Evolutionary conservation across 2,329 filamentous ascomycete species (phyloP).

Genomic region (Proliferodiscus dingleyae): DNA sequence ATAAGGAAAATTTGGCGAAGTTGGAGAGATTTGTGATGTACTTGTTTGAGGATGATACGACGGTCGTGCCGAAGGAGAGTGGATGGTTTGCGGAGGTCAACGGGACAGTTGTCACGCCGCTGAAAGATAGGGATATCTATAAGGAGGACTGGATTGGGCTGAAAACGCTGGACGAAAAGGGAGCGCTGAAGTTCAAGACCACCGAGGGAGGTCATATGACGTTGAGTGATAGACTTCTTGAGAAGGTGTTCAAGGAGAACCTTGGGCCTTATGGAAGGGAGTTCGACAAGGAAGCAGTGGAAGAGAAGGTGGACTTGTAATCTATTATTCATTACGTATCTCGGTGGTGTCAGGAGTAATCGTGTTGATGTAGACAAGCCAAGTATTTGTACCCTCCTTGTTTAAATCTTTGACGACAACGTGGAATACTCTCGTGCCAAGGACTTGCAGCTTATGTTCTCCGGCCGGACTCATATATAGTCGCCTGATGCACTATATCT

Average conservation of each 20-base stretch:
- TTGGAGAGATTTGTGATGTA: slow-evolving; percentile 83
- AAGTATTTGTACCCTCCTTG: too few species aligned
- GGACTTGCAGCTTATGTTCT: too few species aligned
- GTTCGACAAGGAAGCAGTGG: slow-evolving; percentile 14
- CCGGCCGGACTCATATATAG: too few species aligned
- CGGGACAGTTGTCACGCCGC: slow-evolving; percentile 57
- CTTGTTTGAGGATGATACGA: slow-evolving; percentile 80
- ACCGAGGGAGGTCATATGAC: slow-evolving; percentile 80
- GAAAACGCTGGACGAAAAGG: slow-evolving; percentile 71
- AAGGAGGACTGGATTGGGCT: slow-evolving; percentile 92
- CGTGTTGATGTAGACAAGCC: too few species aligned
- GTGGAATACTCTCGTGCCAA: too few species aligned
- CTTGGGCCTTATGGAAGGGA: slow-evolving; percentile 34
- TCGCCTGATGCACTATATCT: too few species aligned
- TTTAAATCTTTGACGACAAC: too few species aligned
- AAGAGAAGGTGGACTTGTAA: slow-evolving; percentile 21
- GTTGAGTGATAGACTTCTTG: slow-evolving; percentile 61
- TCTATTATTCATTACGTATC: neutral
- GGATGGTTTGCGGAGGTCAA: slow-evolving; percentile 89
- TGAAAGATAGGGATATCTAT: slow-evolving; percentile 71
- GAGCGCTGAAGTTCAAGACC: slow-evolving; percentile 69
- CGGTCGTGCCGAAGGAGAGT: slow-evolving; percentile 84
- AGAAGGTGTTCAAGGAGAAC: slow-evolving; percentile 35
- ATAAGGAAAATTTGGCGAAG: slow-evolving; percentile 63
- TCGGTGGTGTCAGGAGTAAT: neutral